Evolutionary conservation across 805 yeast genomes (phyloP), one percentile per base, ranked within the genome.

Genomic region (Yamadazyma akitaensis): DNA sequence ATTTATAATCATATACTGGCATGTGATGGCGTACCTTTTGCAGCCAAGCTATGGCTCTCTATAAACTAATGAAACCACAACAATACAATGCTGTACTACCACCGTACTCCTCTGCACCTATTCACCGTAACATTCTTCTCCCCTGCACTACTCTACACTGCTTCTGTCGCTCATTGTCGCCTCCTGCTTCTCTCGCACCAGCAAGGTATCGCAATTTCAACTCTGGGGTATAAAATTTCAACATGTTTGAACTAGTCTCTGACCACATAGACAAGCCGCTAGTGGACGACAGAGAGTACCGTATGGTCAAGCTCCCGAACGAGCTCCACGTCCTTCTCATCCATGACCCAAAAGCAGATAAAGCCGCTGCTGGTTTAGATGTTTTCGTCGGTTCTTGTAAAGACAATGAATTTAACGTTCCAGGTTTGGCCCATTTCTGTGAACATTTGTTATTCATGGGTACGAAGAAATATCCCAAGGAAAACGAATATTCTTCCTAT

Each of bases 341-440:
- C 45, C 78, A 80, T 46, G 94, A 87, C 57, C 79, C 85, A 1
- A 65, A 77, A 18, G 73, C 92, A 1, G 92, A 85, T 60, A 83
- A 84, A 58, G 71, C 91, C 0, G 91, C 90, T 0, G 94, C 92
- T 2, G 80, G 94, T 0, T 63, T 87, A 47, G 94, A 86, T 58
- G 92, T 87, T 11, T 78, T 84, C 54, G 85, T 84, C 17, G 95
- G 95, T 10, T 74, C 92, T 2, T 83, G 83, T 60, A 77, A 82
- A 47, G 95, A 87, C 60, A 83, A 81, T 21, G 72, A 75, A 44
- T 70, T 61, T 51, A 62, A 69, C 11, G 59, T 85, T 25, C 82
- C 87, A 3, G 95, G 95, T 2, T 67, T 87, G 48, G 95, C 95
- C 6, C 95, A 87, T 67, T 86, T 86, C 59, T 70, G 76, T 58